phyloP scores from a whole-genome alignment of 2,329 filamentous ascomycete genomes.

The Macrophomina tecta region DNA sequence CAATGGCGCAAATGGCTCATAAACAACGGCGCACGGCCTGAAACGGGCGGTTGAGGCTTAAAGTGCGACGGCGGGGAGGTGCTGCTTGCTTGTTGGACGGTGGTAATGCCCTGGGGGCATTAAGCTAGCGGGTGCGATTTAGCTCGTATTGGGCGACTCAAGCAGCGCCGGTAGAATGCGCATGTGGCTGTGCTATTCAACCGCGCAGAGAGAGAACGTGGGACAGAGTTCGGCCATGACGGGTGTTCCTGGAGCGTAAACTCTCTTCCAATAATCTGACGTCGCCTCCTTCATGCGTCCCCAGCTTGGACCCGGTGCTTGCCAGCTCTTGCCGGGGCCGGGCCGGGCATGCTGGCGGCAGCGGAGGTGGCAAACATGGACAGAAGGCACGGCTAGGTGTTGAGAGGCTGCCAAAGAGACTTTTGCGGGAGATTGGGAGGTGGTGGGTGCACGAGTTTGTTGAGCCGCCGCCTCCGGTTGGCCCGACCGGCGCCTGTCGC shows the following conservation, averaged over 20 bases:
- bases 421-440: neutral
- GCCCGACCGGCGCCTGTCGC: neutral
- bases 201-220: neutral
- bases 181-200: neutral
- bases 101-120: neutral
- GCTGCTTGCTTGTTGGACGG: neutral
- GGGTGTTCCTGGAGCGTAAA: neutral
- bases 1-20: neutral
- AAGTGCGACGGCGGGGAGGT: neutral
- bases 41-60: neutral
- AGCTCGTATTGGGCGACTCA: neutral
- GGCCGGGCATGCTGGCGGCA: neutral
- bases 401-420: neutral
- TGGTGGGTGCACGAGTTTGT: neutral
- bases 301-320: neutral
- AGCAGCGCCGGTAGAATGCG: neutral
- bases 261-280: too few species aligned
- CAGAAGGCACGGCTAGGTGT: neutral
- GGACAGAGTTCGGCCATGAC: neutral
- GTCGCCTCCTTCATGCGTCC: neutral
- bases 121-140: neutral
- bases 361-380: neutral
- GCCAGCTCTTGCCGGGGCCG: neutral
- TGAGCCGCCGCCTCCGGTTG: conserved; percentile 7
- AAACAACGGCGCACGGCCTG: neutral